Base-by-base conservation (phyloP, 2,329 filamentous ascomycete genomes). In the Apiospora saccharicola region DNA sequence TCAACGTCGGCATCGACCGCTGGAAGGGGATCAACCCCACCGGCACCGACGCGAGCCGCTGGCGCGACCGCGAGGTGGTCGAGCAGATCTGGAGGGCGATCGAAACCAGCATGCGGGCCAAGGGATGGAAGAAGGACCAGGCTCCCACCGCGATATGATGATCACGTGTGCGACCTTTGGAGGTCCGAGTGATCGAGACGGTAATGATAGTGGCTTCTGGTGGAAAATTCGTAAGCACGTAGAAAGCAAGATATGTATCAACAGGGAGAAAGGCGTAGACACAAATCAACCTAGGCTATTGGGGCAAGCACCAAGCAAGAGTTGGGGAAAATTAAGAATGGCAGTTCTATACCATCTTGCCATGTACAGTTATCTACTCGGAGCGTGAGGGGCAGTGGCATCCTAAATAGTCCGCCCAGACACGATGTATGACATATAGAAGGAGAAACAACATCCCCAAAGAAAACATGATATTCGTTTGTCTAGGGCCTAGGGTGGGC, bases 81-180 rank as follows among this genome's bases (percentile, higher is more conserved):
- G 96, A 98, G 86, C 88, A 91, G 73, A 94, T 99, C 74, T 99
- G 96, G 96, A 93, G 93, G 79, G 87, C 90, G 5, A 93, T 99
- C 75, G 96, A 98, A 86, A 88, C 88, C 75, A 93, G 93, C 75
- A 98, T 99, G 96, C 89, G 92, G 78, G 87, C 88, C 73, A 94
- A 92, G 80, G 96, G 95, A 2, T 98, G 95, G 94, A 90, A 88
- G 71, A 91, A 89, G 79, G 93, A 95, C 77, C 89, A 88, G 8
- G 90, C 91, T 13, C 91, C 92, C 1, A 82, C 85, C 26, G 84
- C 85, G 69, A 87, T 90, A 79, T 82, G 75, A 78, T 68, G 57
- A 64, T 64, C 34, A 30, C 6, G 49, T 68, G 19, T 10, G 34
- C 13, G 16, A 10, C 30, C n/a, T 41, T 10, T 12, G 19, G 19